Conservation (phyloP, 2,329 filamentous ascomycete species). For the Aspergillus sp. region DNA sequence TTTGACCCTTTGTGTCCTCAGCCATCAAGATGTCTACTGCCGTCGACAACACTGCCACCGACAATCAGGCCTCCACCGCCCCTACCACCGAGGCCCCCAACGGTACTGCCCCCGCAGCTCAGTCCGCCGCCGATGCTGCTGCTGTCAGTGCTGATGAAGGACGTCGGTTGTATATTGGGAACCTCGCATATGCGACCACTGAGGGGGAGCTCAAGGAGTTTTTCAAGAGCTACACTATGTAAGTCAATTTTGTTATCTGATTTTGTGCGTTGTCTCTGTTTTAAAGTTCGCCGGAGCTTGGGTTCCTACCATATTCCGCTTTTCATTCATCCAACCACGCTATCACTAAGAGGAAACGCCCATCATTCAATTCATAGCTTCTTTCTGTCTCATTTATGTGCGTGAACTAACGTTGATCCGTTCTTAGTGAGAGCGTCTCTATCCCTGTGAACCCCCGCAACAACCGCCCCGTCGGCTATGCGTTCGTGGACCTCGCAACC, state of each 20-base stretch:
- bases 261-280: slow-evolving; percentile 2
- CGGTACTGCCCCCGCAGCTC: slow-evolving; percentile 65
- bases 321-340: neutral
- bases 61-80: slow-evolving; percentile 64
- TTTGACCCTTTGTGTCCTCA: slow-evolving; percentile 42
- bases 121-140: slow-evolving; percentile 81
- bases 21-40: slow-evolving; percentile 74
- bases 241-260: slow-evolving; percentile 50
- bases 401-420: slow-evolving; percentile 37
- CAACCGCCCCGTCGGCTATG: slow-evolving; percentile 96
- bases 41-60: slow-evolving; percentile 68
- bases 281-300: neutral
- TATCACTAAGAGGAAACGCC: neutral
- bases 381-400: neutral
- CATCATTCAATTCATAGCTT: neutral
- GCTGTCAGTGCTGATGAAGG: slow-evolving; percentile 97
- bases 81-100: slow-evolving; percentile 60
- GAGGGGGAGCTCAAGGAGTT: slow-evolving; percentile 99
- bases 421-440: slow-evolving; percentile 85
- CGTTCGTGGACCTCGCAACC: slow-evolving; percentile 96
- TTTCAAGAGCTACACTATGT: slow-evolving; percentile 99
- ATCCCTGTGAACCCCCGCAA: slow-evolving; percentile 99
- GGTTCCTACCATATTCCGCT: neutral
- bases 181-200: slow-evolving; percentile 99
- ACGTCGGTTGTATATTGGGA: slow-evolving; percentile 99